Base-by-base conservation (phyloP, 805 yeast species). In the Sugiyamaella chiloensis region DNA sequence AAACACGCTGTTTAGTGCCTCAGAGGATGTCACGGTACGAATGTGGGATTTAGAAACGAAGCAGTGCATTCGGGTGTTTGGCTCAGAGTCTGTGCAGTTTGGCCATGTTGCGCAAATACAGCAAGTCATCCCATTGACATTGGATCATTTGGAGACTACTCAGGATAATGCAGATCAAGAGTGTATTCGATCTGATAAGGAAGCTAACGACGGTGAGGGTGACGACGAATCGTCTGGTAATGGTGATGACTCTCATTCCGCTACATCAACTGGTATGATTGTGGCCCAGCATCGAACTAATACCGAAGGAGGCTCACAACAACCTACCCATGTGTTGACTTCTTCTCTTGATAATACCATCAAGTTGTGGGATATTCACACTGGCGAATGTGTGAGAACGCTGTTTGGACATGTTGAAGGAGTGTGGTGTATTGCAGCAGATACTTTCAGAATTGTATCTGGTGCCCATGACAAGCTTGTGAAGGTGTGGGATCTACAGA, bases 361-460 rank as follows among this genome's bases (percentile, higher is more conserved):
- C 64, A 88, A 90, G 63, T 66, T 91, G 41, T 90, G 97, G 97
- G 95, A 88, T 57, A 84, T 89, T 24, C 73, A 73, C 52, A 80
- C 93, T 0, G 96, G 97, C 2, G 79, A 81, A 64, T 91, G 98
- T 61, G 79, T 89, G 8, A 75, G 96, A 49, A 93, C 99, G 0
- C 91, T 93, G 65, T 93, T 91, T 70, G 99, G 99, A 2, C 99
- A 93, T 63, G 88, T 91, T 46, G 98, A 93, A 67, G 99, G 99
- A 19, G 96, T 93, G 16, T 91, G 98, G 97, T 88, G 91, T 36
- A 85, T 93, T 47, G 88, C 93, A 14, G 96, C 97, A 0, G 98
- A 93, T 69, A 89, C 90, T 32, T 93, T 93, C 73, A 77, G 99
- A 56, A 86, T 93, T 39, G 86, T 91, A 8, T 83, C 93, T 59